These are phyloP conservation scores for Urochloa ruziziensis DNA, from an alignment of 176 grass and related monocot species.

Conservation along the genomic window DNA sequence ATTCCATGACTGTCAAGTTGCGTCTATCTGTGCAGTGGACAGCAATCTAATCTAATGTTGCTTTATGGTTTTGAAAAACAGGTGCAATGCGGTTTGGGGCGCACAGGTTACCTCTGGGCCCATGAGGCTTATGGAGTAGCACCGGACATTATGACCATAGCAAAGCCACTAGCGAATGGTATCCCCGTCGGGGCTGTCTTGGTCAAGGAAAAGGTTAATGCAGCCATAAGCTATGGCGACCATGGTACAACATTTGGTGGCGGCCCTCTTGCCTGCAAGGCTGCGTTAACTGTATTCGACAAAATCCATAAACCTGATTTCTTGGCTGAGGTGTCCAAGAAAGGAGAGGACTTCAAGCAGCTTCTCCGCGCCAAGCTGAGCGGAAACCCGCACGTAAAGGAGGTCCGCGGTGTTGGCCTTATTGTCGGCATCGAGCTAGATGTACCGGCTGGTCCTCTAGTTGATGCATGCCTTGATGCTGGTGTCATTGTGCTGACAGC, in stretches of 20 bases:
- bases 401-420: slow-evolving; percentile 69
- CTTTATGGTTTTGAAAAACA: slow-evolving; percentile 20
- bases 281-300: slow-evolving; percentile 62
- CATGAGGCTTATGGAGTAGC: slow-evolving; percentile 51
- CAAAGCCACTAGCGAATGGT: slow-evolving; percentile 77
- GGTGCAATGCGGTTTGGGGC: slow-evolving; percentile 85
- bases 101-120: slow-evolving; percentile 81
- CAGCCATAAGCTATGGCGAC: slow-evolving; percentile 65
- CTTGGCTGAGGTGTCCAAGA: slow-evolving; percentile 54
- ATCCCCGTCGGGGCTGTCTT: slow-evolving; percentile 66
- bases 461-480: slow-evolving; percentile 58
- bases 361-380: slow-evolving; percentile 58
- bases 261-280: slow-evolving; percentile 57
- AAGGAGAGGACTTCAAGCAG: slow-evolving; percentile 71
- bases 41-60: background rate
- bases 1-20: background rate
- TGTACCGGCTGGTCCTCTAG: slow-evolving; percentile 48
- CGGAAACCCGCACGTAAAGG: slow-evolving; percentile 61
- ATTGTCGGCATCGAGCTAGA: slow-evolving; percentile 77
- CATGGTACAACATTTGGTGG: slow-evolving; percentile 83
- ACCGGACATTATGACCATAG: slow-evolving; percentile 86
- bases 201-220: slow-evolving; percentile 62
- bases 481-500: slow-evolving; percentile 77
- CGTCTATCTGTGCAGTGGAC: background rate
- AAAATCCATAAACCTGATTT: slow-evolving; percentile 71